These are phyloP conservation scores for Sisymbrium altissimum DNA, from an alignment of 345 rosid species.

Conservation along the genomic window DNA sequence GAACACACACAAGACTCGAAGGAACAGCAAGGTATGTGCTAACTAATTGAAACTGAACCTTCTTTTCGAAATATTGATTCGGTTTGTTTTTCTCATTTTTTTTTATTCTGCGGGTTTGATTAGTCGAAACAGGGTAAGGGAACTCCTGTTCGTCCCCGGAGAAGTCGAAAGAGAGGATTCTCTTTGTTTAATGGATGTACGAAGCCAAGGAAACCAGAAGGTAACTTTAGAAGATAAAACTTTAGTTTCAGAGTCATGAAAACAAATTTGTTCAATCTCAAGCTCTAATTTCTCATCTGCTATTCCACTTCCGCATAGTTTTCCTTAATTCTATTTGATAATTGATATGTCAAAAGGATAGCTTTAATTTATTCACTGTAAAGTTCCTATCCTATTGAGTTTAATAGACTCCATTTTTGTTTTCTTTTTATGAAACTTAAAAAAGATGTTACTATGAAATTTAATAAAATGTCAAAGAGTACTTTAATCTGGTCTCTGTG, in stretches of 20 bases:
- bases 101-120: not conserved
- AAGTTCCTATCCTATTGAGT: slow-evolving; percentile 13
- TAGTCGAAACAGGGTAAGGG: slow-evolving; percentile 49
- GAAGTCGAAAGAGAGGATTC: slow-evolving; percentile 44
- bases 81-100: not conserved
- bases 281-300: slow-evolving; percentile 6
- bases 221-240: slow-evolving; percentile 47
- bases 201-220: slow-evolving; percentile 58
- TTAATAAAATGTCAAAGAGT: not conserved
- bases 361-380: slow-evolving; percentile 24
- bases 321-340: not conserved
- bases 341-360: not conserved
- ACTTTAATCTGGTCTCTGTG: not conserved
- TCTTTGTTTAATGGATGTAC: slow-evolving; percentile 64
- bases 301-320: slow-evolving; percentile 13
- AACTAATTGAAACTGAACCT: not conserved
- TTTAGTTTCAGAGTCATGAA: not conserved
- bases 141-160: slow-evolving; percentile 41
- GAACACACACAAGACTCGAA: slow-evolving; percentile 50
- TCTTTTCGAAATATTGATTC: not conserved
- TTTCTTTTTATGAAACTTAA: not conserved
- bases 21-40: slow-evolving; percentile 57
- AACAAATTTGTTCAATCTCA: slow-evolving; percentile 1
- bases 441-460: not conserved
- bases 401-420: slow-evolving; percentile 8